Percentiles rank a stretch among this genome's conserved stretches.
Conservation (phyloP, 1,284 basidiomycete species). For the Coniferiporia weirii region DNA sequence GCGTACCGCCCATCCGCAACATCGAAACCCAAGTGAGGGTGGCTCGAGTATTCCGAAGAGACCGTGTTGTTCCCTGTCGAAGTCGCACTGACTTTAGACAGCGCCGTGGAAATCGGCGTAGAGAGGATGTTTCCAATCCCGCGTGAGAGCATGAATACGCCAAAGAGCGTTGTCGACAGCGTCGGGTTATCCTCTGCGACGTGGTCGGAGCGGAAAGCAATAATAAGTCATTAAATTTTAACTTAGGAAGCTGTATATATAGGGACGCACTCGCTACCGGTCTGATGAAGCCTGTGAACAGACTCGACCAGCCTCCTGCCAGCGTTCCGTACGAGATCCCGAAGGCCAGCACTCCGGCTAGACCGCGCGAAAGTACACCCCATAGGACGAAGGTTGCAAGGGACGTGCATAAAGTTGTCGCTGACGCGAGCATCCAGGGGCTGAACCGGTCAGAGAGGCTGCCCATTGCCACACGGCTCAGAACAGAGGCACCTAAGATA, state of each 20-base stretch:
- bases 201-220: too few species aligned
- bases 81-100: slow-evolving; percentile 18
- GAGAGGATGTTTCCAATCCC: slow-evolving; percentile 39
- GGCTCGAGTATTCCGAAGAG: background rate
- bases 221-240: background rate
- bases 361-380: slow-evolving; percentile 32
- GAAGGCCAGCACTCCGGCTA: slow-evolving; percentile 32
- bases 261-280: slow-evolving; percentile 26
- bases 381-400: slow-evolving; percentile 35
- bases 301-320: slow-evolving; percentile 34
- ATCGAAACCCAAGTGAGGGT: slow-evolving; percentile 27
- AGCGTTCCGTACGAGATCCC: slow-evolving; percentile 31
- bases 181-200: slow-evolving; percentile 32
- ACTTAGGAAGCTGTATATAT: background rate
- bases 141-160: slow-evolving; percentile 33
- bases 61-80: background rate
- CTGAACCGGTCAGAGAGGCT: slow-evolving; percentile 33
- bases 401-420: slow-evolving; percentile 27
- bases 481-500: slow-evolving; percentile 26
- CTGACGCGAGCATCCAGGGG: slow-evolving; percentile 32
- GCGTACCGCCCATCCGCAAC: slow-evolving; percentile 31
- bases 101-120: slow-evolving; percentile 35
- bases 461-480: slow-evolving; percentile 32
- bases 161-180: slow-evolving; percentile 32
- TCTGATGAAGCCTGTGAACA: slow-evolving; percentile 32